Conservation (phyloP, 148 eudicot genomes). For the Nepenthes gracilis region DNA sequence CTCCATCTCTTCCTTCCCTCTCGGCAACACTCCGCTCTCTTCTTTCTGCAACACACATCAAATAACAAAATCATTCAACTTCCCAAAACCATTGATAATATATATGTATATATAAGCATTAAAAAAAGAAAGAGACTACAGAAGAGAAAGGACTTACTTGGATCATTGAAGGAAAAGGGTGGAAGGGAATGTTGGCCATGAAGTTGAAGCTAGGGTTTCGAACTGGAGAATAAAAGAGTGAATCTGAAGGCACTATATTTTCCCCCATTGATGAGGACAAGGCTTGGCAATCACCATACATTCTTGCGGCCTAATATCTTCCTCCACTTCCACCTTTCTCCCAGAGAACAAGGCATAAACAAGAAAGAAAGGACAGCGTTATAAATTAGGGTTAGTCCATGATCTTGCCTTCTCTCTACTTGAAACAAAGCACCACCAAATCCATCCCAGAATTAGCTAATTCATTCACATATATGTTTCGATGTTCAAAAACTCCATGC, state of each 20-base stretch:
- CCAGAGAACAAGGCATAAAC: no score
- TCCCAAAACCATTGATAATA: not conserved
- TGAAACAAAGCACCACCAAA: no score
- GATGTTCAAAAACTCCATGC: no score
- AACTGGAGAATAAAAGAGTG: slow-evolving; percentile 37
- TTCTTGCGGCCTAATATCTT: slow-evolving; percentile 6
- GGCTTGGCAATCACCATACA: slow-evolving; percentile 96
- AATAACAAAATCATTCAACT: not conserved
- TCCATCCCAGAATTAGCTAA: no score
- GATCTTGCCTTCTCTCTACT: no score
- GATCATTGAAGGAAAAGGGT: slow-evolving; percentile 46
- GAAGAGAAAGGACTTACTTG: slow-evolving; percentile 27
- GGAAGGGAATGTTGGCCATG: slow-evolving; percentile 57
- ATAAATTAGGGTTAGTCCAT: no score
- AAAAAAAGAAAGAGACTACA: not conserved
- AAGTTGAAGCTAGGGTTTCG: slow-evolving; percentile 82
- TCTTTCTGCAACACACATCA: not conserved
- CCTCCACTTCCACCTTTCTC: not conserved
- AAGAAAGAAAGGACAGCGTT: no score
- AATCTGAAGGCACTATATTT: slow-evolving; percentile 19
- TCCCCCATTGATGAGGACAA: slow-evolving; percentile 54
- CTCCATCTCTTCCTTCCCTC: slow-evolving; percentile 47
- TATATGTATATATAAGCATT: not conserved
- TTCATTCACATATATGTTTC: no score
- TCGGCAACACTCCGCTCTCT: slow-evolving; percentile 9